Evolutionary conservation across 2,329 filamentous ascomycete species (phyloP).

Genomic region (Trichoderma sp.): DNA sequence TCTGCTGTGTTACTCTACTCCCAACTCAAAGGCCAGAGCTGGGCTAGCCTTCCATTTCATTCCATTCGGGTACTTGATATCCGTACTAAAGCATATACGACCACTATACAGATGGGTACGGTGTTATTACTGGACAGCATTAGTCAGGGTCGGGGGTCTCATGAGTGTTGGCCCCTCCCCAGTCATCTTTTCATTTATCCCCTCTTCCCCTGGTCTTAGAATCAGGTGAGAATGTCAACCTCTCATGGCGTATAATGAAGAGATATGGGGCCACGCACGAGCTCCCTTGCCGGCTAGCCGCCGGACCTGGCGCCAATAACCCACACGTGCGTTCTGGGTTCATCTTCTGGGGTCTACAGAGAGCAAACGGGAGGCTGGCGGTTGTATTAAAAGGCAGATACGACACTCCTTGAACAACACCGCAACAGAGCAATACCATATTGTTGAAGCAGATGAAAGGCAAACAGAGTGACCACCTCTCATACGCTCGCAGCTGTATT

Average conservation of each 20-base stretch:
- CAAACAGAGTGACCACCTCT: background rate
- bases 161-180: background rate
- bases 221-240: constrained; percentile 17
- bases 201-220: constrained; percentile 14
- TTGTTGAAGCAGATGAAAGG: background rate
- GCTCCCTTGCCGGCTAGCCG: background rate
- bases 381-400: background rate
- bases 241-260: background rate
- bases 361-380: background rate
- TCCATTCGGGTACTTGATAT: background rate
- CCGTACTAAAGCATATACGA: background rate
- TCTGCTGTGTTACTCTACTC: background rate
- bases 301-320: background rate
- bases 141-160: background rate
- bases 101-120: background rate
- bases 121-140: background rate
- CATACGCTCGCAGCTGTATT: background rate
- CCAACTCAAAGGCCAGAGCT: background rate
- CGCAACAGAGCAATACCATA: background rate
- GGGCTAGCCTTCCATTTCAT: background rate
- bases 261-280: background rate
- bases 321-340: background rate
- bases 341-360: background rate
- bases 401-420: background rate
- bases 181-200: background rate